These are phyloP conservation scores for Backusella macrospora DNA, from an alignment of 192 early-diverging fungal species.

Conservation along the genomic window DNA sequence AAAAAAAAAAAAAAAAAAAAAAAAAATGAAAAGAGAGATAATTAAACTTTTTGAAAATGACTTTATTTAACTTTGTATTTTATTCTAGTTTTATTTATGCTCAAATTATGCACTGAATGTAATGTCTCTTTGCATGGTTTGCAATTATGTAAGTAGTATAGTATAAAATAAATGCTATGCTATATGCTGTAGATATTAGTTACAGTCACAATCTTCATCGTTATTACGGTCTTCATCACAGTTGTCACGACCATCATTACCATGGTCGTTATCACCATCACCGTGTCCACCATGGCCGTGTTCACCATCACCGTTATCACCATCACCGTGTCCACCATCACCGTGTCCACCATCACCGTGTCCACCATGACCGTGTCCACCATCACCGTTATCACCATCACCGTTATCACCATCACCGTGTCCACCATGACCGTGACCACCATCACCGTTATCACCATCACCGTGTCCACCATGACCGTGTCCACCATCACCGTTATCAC, in stretches of 20 bases:
- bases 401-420: not conserved
- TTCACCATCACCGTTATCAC: not conserved
- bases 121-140: slow-evolving; percentile 3
- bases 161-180: not conserved
- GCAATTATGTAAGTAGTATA: slow-evolving; percentile 6
- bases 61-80: not conserved
- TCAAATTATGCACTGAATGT: not conserved
- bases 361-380: not conserved
- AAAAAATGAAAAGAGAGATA: not conserved
- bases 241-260: not conserved
- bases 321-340: not conserved
- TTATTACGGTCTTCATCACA: too few species aligned
- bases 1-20: too few species aligned
- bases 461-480: not conserved
- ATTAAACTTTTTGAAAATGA: not conserved
- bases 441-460: not conserved
- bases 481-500: not conserved
- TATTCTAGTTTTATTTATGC: not conserved
- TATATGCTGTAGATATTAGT: not conserved
- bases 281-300: not conserved
- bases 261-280: not conserved
- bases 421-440: not conserved
- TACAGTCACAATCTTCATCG: not conserved
- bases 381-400: not conserved
- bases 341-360: not conserved